These are phyloP conservation scores for Phaeosphaeriaceae sp. DNA, from an alignment of 2,329 filamentous ascomycete species.

Conservation along the genomic window DNA sequence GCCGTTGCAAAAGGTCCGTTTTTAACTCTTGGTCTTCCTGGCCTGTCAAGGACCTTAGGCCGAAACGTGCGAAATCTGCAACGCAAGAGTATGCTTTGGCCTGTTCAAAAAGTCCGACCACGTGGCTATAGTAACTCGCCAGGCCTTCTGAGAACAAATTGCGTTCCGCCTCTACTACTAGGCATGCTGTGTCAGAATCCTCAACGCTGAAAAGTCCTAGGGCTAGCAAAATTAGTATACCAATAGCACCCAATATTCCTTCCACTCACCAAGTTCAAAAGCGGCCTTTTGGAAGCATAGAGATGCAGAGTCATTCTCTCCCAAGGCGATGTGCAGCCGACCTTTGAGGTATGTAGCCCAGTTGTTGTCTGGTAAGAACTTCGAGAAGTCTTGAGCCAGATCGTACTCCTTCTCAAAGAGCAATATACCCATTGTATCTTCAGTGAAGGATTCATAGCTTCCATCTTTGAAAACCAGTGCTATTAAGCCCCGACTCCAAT, in stretches of 20 bases:
- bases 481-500: slow-evolving; percentile 56
- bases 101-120: slow-evolving; percentile 81
- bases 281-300: slow-evolving; percentile 82
- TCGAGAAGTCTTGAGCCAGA: slow-evolving; percentile 69
- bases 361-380: slow-evolving; percentile 63
- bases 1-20: slow-evolving; percentile 70
- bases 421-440: slow-evolving; percentile 54
- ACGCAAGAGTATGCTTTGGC: slow-evolving; percentile 79
- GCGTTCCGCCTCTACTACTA: slow-evolving; percentile 79
- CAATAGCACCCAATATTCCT: background rate
- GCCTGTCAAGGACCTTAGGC: slow-evolving; percentile 55
- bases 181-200: slow-evolving; percentile 53
- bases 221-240: slow-evolving; percentile 33
- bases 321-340: slow-evolving; percentile 74
- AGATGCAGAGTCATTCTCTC: slow-evolving; percentile 75
- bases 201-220: slow-evolving; percentile 45
- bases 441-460: slow-evolving; percentile 45
- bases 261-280: slow-evolving; percentile 74
- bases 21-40: slow-evolving; percentile 42
- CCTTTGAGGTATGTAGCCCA: slow-evolving; percentile 82
- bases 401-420: slow-evolving; percentile 52
- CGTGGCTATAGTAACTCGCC: slow-evolving; percentile 84
- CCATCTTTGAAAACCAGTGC: slow-evolving; percentile 47
- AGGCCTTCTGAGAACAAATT: slow-evolving; percentile 72
- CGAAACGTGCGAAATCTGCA: slow-evolving; percentile 79